These are phyloP conservation scores for Tetragonia tetragonoides DNA, from an alignment of 148 eudicot genomes.

Conservation along the genomic window DNA sequence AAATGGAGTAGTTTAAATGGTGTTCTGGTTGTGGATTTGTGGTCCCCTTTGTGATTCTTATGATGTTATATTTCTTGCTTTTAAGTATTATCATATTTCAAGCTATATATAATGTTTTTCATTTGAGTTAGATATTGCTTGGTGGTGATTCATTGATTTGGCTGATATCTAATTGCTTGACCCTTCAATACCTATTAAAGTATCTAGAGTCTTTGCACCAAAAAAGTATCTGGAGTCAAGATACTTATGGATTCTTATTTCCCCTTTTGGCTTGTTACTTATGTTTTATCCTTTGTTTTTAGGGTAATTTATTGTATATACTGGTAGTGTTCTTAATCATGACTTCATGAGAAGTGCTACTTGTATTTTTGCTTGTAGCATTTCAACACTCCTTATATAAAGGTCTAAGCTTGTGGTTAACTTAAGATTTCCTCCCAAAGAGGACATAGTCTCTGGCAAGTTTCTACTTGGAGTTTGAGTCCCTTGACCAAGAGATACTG, in stretches of 20 bases:
- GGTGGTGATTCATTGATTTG: too few species aligned
- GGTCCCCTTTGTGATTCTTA: slow-evolving; percentile 17
- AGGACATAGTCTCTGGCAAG: background rate
- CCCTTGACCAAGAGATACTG: background rate
- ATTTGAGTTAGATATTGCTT: too few species aligned
- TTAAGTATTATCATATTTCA: too few species aligned
- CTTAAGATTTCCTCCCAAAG: background rate
- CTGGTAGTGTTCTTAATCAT: background rate
- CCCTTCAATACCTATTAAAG: background rate
- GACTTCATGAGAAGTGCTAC: background rate
- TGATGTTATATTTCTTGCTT: background rate
- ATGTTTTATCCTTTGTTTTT: background rate
- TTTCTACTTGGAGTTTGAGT: background rate
- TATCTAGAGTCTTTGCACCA: too few species aligned
- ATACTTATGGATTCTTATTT: background rate
- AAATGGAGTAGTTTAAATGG: too few species aligned
- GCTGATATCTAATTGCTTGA: background rate
- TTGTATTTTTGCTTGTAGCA: slow-evolving; percentile 12
- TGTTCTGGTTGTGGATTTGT: background rate
- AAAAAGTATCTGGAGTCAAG: background rate
- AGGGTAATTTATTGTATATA: background rate
- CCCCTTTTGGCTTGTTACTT: background rate
- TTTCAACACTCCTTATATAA: background rate
- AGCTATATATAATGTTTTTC: too few species aligned
- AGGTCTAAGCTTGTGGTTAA: background rate